Percentiles rank a stretch among this genome's conserved stretches.
These are phyloP conservation scores for Neoconidiobolus thromboides DNA, from an alignment of 371 early-diverging fungal genomes.

Conservation along the genomic window DNA sequence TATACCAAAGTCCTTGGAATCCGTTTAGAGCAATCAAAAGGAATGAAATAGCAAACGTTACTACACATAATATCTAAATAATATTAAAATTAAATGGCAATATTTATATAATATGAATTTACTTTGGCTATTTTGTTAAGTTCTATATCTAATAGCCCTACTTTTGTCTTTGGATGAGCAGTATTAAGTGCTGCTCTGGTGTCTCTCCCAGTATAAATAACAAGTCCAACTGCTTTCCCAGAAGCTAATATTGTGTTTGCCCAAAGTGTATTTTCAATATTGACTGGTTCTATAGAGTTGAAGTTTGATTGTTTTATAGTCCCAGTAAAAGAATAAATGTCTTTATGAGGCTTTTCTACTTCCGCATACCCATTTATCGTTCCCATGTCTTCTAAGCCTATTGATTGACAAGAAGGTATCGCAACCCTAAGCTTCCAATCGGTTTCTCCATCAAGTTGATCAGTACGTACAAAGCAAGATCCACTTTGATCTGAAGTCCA, in stretches of 20 bases:
- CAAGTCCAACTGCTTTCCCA: conserved; percentile 76
- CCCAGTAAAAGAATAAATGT: conserved; percentile 92
- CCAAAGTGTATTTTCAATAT: conserved; percentile 94
- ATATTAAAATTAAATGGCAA: no score
- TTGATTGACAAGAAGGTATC: conserved; percentile 54
- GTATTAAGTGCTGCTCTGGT: conserved; percentile 98
- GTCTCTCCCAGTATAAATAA: conserved; percentile 95
- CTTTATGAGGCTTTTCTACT: conserved; percentile 58
- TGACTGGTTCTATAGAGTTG: conserved; percentile 33
- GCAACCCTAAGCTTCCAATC: conserved; percentile 96
- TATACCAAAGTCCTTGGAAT: conserved; percentile 73
- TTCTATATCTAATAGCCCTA: conserved; percentile 88
- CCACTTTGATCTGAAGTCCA: conserved; percentile 72
- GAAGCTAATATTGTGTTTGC: conserved; percentile 95
- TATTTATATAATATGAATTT: no score
- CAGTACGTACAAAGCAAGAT: conserved; percentile 95
- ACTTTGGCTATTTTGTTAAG: conserved; percentile 84
- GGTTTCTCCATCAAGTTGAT: conserved; percentile 99
- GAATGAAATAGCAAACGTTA: conserved; percentile 62
- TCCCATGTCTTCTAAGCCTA: conserved; percentile 12
- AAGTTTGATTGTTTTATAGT: conserved; percentile 8
- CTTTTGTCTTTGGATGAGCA: conserved; percentile 83
- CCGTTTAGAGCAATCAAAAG: conserved; percentile 83
- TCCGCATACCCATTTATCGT: not conserved
- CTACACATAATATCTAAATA: conserved; percentile 38